Percentiles rank a stretch among this genome's conserved stretches.
These are phyloP conservation scores for Penicillium goetzii DNA, from an alignment of 495 filamentous ascomycete species.

Conservation along the genomic window DNA sequence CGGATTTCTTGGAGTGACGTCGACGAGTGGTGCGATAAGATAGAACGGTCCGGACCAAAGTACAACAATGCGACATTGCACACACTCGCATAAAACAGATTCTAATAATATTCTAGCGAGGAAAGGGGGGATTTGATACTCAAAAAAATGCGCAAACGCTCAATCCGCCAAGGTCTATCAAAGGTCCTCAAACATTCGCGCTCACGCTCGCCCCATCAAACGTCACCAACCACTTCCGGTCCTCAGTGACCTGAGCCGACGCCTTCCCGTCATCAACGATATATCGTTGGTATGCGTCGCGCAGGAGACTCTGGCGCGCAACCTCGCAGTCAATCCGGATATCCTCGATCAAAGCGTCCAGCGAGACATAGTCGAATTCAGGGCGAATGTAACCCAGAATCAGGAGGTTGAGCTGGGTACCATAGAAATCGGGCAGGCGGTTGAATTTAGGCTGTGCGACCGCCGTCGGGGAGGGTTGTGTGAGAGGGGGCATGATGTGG, in stretches of 20 bases:
- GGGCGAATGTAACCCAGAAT: constrained; percentile 87
- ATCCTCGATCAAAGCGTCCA: constrained; percentile 84
- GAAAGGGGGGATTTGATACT: not conserved
- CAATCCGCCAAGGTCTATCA: constrained; percentile 10
- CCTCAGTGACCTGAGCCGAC: constrained; percentile 29
- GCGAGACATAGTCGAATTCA: constrained; percentile 82
- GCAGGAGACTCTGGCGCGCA: constrained; percentile 69
- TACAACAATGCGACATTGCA: not conserved
- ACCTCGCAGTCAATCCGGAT: constrained; percentile 89
- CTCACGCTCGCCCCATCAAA: constrained; percentile 17
- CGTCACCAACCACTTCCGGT: constrained; percentile 44
- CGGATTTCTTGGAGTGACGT: constrained; percentile 28
- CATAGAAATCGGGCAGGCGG: constrained; percentile 79
- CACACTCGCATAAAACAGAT: not conserved
- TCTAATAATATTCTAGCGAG: not conserved
- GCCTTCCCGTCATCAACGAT: constrained; percentile 44
- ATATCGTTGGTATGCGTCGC: constrained; percentile 66
- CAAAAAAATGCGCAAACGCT: constrained; percentile 5
- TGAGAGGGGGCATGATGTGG: constrained; percentile 72
- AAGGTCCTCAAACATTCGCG: not conserved
- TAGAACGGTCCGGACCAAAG: constrained; percentile 2
- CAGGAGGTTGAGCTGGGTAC: constrained; percentile 70
- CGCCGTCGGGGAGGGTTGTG: constrained; percentile 53
- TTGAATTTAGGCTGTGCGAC: constrained; percentile 39
- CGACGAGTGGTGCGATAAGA: constrained; percentile 29